Evolutionary conservation across 306 rosid genomes (phyloP), one percentile per base, ranked within the genome.

Genomic region (Cucurbita moschata): DNA sequence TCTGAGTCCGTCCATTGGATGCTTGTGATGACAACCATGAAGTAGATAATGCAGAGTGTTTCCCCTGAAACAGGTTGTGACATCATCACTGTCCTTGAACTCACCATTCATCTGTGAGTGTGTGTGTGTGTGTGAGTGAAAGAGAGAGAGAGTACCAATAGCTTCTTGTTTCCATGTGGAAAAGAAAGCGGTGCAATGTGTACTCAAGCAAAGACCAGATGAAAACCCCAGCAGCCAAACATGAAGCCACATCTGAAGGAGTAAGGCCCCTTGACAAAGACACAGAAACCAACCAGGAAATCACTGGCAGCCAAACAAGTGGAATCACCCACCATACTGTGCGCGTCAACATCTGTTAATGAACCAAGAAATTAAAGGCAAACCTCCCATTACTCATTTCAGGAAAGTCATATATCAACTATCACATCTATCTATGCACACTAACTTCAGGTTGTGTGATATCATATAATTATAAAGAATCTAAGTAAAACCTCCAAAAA

Each of bases 1-100:
- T 66, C 99, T 83, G 87, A 94, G 80, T 70, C 97, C 90, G 74
- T 94, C 99, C 99, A 94, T 94, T 10, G 99, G 99, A 75, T 94
- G 99, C 82, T 94, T 94, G 79, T 91, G 99, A 79, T 94, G 99
- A 83, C 99, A 94, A 71, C 99, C 99, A 77, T 94, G 99, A 67
- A 94, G 88, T 76, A 94, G 96, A 89, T 91, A 91, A 80, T 94
- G 99, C 21, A 76, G 0, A 50, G 97, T 94, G 88, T 94, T 94
- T 78, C 92, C 84, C 97, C 99, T 94, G 74, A 83, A 75, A 58
- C 72, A 83, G 13, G 57, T 13, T 65, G 73, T 68, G 57, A 21
- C 53, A 67, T 49, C 56, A 68, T 46, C n/a, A 68, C 1, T 7
- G 55, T 19, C 55, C 18, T 67, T 67, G 40, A 16, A 19, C 38